phyloP scores from a whole-genome alignment of 73 alveolate genomes.

The Symbiodinium natans region DNA sequence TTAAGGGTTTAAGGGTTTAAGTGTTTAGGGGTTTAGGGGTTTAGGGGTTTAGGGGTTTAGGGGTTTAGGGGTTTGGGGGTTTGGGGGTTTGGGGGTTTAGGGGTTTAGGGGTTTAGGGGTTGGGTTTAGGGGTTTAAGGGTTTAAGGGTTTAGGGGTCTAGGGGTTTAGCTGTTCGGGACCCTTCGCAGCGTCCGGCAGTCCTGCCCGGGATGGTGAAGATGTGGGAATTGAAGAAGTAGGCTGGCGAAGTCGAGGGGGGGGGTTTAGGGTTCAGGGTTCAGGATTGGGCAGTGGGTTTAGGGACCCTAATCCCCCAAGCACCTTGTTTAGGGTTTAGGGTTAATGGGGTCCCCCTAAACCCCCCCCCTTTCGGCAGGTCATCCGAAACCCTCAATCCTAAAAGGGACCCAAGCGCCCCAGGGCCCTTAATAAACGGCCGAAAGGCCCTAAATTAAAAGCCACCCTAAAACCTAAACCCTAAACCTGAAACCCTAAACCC shows the following conservation, averaged over 20 bases:
- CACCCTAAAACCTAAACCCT: too few species aligned
- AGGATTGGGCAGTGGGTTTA: not conserved
- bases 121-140: not conserved
- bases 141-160: not conserved
- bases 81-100: not conserved
- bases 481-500: too few species aligned
- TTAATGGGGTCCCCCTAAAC: too few species aligned
- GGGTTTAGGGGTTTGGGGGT: not conserved
- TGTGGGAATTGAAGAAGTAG: constrained; percentile 99
- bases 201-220: constrained; percentile 99
- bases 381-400: too few species aligned
- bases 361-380: too few species aligned
- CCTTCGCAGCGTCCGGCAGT: not conserved
- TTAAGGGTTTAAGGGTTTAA: not conserved
- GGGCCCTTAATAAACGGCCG: too few species aligned
- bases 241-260: constrained; percentile 70
- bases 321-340: not conserved
- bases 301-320: too few species aligned
- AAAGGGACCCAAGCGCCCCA: too few species aligned
- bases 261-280: not conserved
- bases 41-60: not conserved
- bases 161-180: not conserved
- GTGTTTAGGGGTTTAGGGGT: not conserved
- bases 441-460: too few species aligned
- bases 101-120: not conserved